These are phyloP conservation scores for Quercus glauca DNA, from an alignment of 306 rosid species.

Conservation along the genomic window DNA sequence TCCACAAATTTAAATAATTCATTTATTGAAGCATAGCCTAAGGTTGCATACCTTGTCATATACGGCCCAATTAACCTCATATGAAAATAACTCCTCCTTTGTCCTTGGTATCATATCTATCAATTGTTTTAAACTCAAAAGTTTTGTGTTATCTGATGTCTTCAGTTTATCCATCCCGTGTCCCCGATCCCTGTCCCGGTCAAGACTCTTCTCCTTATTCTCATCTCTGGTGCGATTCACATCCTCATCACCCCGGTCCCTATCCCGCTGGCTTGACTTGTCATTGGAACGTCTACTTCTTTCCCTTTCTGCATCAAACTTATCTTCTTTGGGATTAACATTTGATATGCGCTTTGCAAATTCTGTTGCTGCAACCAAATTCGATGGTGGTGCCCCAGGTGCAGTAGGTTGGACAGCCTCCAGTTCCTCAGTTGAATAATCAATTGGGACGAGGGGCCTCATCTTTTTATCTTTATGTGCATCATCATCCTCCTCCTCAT, in stretches of 20 bases:
- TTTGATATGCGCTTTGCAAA: constrained; percentile 87
- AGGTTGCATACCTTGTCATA: constrained; percentile 70
- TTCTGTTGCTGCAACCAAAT: constrained; percentile 99
- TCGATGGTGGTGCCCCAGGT: constrained; percentile 68
- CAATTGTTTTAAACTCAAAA: constrained; percentile 84
- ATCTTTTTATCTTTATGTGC: constrained; percentile 90
- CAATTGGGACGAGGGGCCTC: constrained; percentile 99
- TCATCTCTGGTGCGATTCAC: constrained; percentile 61
- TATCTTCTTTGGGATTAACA: constrained; percentile 76
- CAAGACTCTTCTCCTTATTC: constrained; percentile 51
- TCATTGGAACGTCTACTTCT: constrained; percentile 76
- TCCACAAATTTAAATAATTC: neutral
- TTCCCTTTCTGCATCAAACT: constrained; percentile 68
- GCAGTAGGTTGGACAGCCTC: constrained; percentile 73
- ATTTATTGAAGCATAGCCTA: neutral
- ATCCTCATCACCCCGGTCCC: constrained; percentile 73
- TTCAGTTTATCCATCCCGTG: constrained; percentile 59
- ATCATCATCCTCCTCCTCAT: constrained; percentile 93
- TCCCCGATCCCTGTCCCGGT: constrained; percentile 62
- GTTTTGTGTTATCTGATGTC: constrained; percentile 73
- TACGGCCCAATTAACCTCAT: constrained; percentile 84
- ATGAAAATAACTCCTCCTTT: constrained; percentile 92
- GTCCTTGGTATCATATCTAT: constrained; percentile 99
- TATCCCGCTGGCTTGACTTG: constrained; percentile 65
- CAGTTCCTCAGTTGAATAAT: constrained; percentile 93